Conservation (phyloP, 2,329 filamentous ascomycete species). For the Pseudocercospora vitis region DNA sequence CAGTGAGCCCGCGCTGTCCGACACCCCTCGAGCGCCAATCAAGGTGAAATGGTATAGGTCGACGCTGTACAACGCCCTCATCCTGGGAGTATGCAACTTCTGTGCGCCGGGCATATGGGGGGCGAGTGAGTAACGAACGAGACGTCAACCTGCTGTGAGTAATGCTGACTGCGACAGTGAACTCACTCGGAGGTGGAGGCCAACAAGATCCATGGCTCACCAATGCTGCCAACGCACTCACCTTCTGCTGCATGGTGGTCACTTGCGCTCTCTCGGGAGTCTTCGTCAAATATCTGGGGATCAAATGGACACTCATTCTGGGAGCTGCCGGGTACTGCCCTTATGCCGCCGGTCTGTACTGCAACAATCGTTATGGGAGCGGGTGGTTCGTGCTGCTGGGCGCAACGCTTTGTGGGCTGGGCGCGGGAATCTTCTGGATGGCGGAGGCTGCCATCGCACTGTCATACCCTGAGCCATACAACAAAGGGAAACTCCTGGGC, state of each 20-base stretch:
- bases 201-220: conserved; percentile 64
- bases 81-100: conserved; percentile 70
- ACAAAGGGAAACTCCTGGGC: conserved; percentile 63
- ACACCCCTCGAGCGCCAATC: conserved; percentile 2
- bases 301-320: conserved; percentile 69
- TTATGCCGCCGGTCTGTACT: conserved; percentile 69
- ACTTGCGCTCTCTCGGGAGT: conserved; percentile 66
- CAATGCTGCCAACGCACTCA: conserved; percentile 69
- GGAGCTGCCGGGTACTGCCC: conserved; percentile 72
- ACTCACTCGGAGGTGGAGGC: conserved; percentile 69
- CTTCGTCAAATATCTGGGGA: conserved; percentile 66
- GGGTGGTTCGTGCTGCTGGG: conserved; percentile 70
- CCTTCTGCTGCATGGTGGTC: conserved; percentile 71
- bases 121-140: not conserved
- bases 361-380: conserved; percentile 67
- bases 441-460: conserved; percentile 72
- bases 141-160: not conserved
- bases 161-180: conserved; percentile 56
- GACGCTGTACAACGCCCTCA: conserved; percentile 70
- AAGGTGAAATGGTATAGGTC: conserved; percentile 59
- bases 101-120: conserved; percentile 69
- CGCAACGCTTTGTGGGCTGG: conserved; percentile 67
- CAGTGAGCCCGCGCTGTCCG: conserved; percentile 16
- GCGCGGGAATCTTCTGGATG: conserved; percentile 73
- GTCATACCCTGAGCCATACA: conserved; percentile 69